Evolutionary conservation across 768 basidiomycete genomes (phyloP).

Genomic region (Mycena chlorophos): DNA sequence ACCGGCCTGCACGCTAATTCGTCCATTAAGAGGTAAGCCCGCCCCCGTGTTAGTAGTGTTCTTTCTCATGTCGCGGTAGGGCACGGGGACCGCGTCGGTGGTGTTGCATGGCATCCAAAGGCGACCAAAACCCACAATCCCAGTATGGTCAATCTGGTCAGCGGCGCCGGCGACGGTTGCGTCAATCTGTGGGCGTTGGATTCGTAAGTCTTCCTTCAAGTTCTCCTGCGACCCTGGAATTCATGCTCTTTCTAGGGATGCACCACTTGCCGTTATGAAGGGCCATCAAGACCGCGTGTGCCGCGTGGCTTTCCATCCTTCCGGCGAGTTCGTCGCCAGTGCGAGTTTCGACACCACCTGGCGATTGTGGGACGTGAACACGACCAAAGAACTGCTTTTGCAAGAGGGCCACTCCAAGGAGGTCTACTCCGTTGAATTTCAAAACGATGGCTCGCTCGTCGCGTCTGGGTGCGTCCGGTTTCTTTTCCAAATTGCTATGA

Average conservation of each 20-base stretch:
- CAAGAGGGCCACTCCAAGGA: constrained; percentile 99
- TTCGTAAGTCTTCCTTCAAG: constrained; percentile 47
- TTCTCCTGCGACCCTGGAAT: neutral
- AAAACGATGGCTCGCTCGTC: constrained; percentile 88
- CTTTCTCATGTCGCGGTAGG: constrained; percentile 43
- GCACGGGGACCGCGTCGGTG: constrained; percentile 89
- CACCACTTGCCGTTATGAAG: constrained; percentile 79
- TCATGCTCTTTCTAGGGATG: constrained; percentile 55
- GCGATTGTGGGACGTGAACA: constrained; percentile 93
- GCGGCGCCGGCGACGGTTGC: constrained; percentile 84
- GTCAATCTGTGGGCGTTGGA: constrained; percentile 89
- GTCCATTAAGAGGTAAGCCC: constrained; percentile 66
- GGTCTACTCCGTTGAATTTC: constrained; percentile 94
- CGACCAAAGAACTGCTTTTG: constrained; percentile 75
- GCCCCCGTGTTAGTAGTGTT: constrained; percentile 6
- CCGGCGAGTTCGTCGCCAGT: constrained; percentile 89
- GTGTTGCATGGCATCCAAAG: constrained; percentile 96
- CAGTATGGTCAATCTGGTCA: constrained; percentile 78
- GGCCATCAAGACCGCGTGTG: constrained; percentile 92
- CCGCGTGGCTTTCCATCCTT: constrained; percentile 95
- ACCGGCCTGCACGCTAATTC: constrained; percentile 80
- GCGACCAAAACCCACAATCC: constrained; percentile 74
- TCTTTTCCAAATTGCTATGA: neutral
- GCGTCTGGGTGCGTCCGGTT: constrained; percentile 77
- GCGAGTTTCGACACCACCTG: constrained; percentile 98